Conservation (phyloP, 441 rosid genomes). For the Brassica balearica region DNA sequence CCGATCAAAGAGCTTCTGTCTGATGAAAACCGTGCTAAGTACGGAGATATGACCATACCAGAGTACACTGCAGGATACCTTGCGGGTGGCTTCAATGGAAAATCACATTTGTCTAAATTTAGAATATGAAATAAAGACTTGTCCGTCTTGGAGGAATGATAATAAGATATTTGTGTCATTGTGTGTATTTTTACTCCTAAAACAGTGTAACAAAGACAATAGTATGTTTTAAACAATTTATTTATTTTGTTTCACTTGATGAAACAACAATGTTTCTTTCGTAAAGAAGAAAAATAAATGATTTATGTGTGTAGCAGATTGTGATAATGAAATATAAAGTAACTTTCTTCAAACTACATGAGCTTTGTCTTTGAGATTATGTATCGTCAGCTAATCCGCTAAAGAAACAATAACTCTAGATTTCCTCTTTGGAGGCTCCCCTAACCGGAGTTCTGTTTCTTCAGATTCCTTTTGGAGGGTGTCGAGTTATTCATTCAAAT, state of each 20-base stretch:
- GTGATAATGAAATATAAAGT: background rate
- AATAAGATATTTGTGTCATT: background rate
- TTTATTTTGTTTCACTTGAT: conserved; percentile 2
- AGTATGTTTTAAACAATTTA: conserved; percentile 1
- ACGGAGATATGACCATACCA: conserved; percentile 29
- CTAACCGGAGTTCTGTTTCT: conserved; percentile 52
- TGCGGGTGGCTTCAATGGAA: conserved; percentile 19
- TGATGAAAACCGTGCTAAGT: conserved; percentile 25
- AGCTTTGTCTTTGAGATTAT: conserved; percentile 70
- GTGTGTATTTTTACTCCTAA: conserved; percentile 1
- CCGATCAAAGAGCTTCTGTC: conserved; percentile 59
- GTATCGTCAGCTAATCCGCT: conserved; percentile 40
- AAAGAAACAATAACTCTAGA: conserved; percentile 71
- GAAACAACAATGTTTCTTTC: background rate
- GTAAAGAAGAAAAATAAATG: background rate
- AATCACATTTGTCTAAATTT: background rate
- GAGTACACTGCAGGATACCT: conserved; percentile 11
- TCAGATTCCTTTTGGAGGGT: conserved; percentile 47
- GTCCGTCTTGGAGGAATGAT: background rate
- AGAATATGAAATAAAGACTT: conserved; percentile 17
- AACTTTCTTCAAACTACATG: conserved; percentile 56
- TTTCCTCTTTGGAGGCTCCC: conserved; percentile 74
- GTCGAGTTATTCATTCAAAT: conserved; percentile 75
- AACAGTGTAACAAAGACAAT: background rate
- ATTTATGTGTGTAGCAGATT: background rate